Base-by-base conservation (phyloP, 1,139 yeast species). In the Nakaseomyces sp. region DNA sequence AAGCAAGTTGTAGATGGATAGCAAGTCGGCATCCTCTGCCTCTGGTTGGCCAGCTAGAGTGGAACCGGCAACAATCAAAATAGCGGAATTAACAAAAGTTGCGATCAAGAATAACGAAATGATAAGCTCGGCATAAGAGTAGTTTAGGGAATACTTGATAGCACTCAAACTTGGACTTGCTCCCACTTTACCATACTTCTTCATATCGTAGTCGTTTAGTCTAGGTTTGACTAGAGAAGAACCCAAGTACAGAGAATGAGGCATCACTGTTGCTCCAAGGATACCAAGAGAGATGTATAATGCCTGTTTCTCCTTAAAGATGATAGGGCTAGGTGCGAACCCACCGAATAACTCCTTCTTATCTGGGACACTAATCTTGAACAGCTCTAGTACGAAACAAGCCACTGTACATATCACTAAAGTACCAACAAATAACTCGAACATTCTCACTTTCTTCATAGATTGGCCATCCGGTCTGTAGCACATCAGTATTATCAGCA, bases 211-310 rank as follows among this genome's bases (percentile, higher is more conserved):
- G 38, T 88, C 96, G 51, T 79, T 73, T 49, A 91, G 70, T 48
- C 98, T 74, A 2, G 96, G 83, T 61, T 89, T 96, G 8, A 91
- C 97, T 46, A 91, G 72, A 1, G 96, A 95, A 0, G 95, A 84
- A 1, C 98, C 98, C 45, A 91, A 69, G 60, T 85, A 91, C 38
- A 91, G 69, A 1, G 95, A 83, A 63, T 91, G 98, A 3, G 98
- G 98, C 98, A 91, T 91, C 25, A 91, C 95, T 1, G 97, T 93
- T 24, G 97, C 96, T 17, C 98, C 98, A 44, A 91, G 70, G 44
- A 91, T 84, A 18, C 96, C 97, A 53, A 94, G 79, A 43, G 95
- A 79, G 36, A 87, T 69, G 60, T 85, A 91, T 37, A 89, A 69
- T 0, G 96, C 97, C 31, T 85, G 81, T 47, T 81, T 78, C 45